Percentiles rank a stretch among this genome's conserved stretches.
Evolutionary conservation across 2,329 filamentous ascomycete species (phyloP).

Genomic region (Phyllosticta citrichinensis): DNA sequence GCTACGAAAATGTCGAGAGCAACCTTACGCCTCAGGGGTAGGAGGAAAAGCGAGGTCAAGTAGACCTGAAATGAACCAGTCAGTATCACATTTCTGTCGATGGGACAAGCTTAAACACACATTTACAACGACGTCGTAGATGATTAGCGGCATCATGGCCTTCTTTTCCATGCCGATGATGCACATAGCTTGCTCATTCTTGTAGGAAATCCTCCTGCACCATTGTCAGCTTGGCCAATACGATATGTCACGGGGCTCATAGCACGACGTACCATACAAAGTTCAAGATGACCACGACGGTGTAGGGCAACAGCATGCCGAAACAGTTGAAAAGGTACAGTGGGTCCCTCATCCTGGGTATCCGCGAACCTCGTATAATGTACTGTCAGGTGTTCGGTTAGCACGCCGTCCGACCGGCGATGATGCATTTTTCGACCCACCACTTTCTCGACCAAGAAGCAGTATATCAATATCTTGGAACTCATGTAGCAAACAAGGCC

Average conservation of each 20-base stretch:
- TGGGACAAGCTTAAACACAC: constrained; percentile 12
- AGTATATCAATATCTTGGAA: constrained; percentile 6
- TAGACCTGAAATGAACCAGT: constrained; percentile 33
- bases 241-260: neutral
- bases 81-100: neutral
- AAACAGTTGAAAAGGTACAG: constrained; percentile 8
- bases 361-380: constrained; percentile 3
- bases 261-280: neutral
- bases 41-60: constrained; percentile 52
- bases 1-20: too few species aligned
- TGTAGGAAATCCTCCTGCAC: constrained; percentile 46
- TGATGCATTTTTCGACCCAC: neutral
- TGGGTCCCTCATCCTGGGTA: constrained; percentile 1
- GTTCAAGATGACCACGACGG: constrained; percentile 1
- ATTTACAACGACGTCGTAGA: constrained; percentile 51
- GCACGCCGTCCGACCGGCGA: too few species aligned
- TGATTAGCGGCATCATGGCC: constrained; percentile 52
- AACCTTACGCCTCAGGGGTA: constrained; percentile 40
- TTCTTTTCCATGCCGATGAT: constrained; percentile 51
- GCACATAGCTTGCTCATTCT: constrained; percentile 38
- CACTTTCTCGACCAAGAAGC: constrained; percentile 8
- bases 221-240: neutral
- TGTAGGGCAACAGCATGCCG: constrained; percentile 2
- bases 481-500: constrained; percentile 10
- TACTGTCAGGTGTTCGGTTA: neutral